Evolutionary conservation across 2,329 filamentous ascomycete species (phyloP).

Genomic region (Alternaria alternata): DNA sequence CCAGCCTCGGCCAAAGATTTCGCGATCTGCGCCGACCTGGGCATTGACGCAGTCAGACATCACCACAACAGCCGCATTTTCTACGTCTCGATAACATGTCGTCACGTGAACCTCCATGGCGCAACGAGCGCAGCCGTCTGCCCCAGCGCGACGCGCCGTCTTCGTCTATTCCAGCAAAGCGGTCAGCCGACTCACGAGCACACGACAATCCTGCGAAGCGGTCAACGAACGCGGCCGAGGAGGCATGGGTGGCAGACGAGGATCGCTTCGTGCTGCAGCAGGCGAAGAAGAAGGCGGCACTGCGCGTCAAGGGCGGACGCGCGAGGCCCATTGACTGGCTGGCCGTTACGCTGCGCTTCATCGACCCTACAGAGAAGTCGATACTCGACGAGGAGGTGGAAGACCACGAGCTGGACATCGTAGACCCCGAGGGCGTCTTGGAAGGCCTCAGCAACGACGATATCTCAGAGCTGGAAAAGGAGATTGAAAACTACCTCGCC

Average conservation of each 20-base stretch:
- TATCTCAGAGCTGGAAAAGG: conserved; percentile 78
- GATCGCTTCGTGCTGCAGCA: conserved; percentile 96
- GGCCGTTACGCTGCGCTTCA: conserved; percentile 86
- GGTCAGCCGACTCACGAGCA: conserved; percentile 54
- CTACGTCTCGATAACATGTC: conserved; percentile 30
- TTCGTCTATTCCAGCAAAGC: conserved; percentile 52
- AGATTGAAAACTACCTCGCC: conserved; percentile 80
- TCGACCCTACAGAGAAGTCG: conserved; percentile 80
- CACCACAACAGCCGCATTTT: background rate
- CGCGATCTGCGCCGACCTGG: conserved; percentile 5
- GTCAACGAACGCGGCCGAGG: conserved; percentile 57
- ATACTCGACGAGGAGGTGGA: conserved; percentile 82
- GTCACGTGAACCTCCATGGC: conserved; percentile 47
- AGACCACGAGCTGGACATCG: conserved; percentile 76
- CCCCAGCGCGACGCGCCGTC: conserved; percentile 33
- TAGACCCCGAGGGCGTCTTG: conserved; percentile 82
- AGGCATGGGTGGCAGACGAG: conserved; percentile 86
- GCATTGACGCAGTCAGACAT: background rate
- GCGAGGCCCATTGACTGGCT: conserved; percentile 94
- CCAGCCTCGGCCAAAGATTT: conserved; percentile 26
- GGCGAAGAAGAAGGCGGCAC: conserved; percentile 96
- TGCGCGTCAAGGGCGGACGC: conserved; percentile 88
- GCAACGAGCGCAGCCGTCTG: conserved; percentile 29
- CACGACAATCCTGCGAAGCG: conserved; percentile 52
- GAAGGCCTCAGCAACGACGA: conserved; percentile 73